Base-by-base conservation (phyloP, 1,284 basidiomycete genomes). In the Paramarasmius palmivorus region DNA sequence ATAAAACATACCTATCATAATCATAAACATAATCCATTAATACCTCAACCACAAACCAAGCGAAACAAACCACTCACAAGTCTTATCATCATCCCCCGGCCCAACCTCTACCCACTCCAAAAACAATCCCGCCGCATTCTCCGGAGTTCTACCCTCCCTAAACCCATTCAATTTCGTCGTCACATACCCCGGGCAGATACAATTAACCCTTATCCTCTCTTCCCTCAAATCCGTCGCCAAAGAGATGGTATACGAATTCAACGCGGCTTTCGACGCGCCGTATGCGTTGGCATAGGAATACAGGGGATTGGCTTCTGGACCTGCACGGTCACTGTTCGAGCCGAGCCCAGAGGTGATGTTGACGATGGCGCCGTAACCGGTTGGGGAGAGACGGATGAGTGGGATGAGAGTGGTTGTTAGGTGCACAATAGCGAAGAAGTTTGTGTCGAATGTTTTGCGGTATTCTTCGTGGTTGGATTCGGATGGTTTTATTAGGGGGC, bases 151-250 rank as follows among this genome's bases (percentile, higher is more conserved):
- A 4, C 73, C 73, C 12, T 71, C 73, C 3, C 61, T 52, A 55
- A 68, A 72, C 39, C 52, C 59, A 57, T 76, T 77, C 61, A 78
- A 51, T 57, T 74, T 73, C 26, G 74, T 74, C 17, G 73, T 66
- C 3, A 71, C 75, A 55, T 65, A 73, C 8, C 75, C 74, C 37
- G 75, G 75, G 1, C 74, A 73, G 2, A 73, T 66, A 4, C 60
- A 55, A 48, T 73, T 72, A 35, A 71, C 68, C 53, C 63, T 67
- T 39, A 69, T 63, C 8, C 59, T 63, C 47, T 67, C 63, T 2
- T 47, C 49, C 20, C 60, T 58, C 45, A 60, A 41, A 29, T 55
- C 58, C n/a, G 38, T 26, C 15, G 56, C 56, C 20, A 60, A 39
- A 10, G 53, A 39, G 15, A 60, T 55, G 4, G 40, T 48, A 26